A percentile compares a stretch with the other conserved stretches of the same genome.
These are phyloP conservation scores for Stentor coeruleus DNA, from an alignment of 73 alveolate species.

Conservation along the genomic window DNA sequence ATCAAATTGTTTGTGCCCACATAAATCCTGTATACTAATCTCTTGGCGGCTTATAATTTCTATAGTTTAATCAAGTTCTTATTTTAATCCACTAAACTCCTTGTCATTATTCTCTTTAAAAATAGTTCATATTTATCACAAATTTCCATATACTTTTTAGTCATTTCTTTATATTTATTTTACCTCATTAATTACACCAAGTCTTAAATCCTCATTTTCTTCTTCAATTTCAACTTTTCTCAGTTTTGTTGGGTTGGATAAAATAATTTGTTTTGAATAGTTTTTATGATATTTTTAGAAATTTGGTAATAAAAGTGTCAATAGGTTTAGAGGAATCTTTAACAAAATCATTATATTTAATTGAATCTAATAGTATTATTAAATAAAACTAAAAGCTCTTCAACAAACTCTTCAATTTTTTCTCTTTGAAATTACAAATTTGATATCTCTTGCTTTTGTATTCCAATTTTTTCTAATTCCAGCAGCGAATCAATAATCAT, in stretches of 20 bases:
- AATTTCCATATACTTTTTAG: neutral
- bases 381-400: slow-evolving; percentile 19
- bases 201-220: neutral
- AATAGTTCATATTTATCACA: neutral
- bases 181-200: neutral
- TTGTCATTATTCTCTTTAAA: neutral
- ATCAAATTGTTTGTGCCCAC: neutral
- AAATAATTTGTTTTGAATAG: neutral
- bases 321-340: no score
- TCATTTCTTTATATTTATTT: neutral
- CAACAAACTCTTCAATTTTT: neutral
- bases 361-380: no score
- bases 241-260: neutral
- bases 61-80: neutral
- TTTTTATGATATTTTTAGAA: no score
- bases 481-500: neutral
- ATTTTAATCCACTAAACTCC: neutral
- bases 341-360: no score
- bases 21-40: neutral
- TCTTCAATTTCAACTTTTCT: neutral
- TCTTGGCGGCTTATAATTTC: slow-evolving; percentile 8
- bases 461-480: neutral
- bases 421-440: neutral
- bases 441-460: neutral
- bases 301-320: no score